phyloP scores from a whole-genome alignment of 768 basidiomycete species.

The Agrocybe chaxingu region DNA sequence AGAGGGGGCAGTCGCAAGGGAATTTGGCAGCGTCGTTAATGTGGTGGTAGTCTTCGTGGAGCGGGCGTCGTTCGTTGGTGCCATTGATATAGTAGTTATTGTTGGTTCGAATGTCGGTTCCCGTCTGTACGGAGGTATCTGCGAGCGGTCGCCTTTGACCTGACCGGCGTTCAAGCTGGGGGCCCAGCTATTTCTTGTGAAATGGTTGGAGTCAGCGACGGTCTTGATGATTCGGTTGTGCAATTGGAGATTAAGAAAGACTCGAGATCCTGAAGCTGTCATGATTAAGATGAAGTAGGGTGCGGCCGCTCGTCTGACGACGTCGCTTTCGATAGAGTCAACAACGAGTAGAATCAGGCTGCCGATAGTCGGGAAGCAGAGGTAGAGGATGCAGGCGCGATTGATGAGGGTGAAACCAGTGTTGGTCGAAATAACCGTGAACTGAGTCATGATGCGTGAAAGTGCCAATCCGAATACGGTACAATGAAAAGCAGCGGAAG shows the following conservation, averaged over 20 bases:
- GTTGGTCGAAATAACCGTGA: conserved; percentile 15
- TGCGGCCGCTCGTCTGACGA: conserved; percentile 24
- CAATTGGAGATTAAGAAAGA: conserved; percentile 28
- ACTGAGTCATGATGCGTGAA: conserved; percentile 17
- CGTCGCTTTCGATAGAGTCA: conserved; percentile 24
- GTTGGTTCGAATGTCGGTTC: conserved; percentile 3
- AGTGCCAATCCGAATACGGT: conserved; percentile 23
- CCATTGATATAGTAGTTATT: not conserved
- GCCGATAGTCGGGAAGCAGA: conserved; percentile 21
- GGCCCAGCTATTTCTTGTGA: conserved; percentile 15
- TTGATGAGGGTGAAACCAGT: conserved; percentile 24
- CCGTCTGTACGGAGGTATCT: not conserved
- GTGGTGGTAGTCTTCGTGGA: not conserved
- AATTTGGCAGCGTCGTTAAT: not conserved
- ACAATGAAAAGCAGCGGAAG: conserved; percentile 27
- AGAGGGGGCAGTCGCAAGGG: not conserved
- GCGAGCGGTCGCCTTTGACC: conserved; percentile 4
- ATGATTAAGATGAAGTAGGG: conserved; percentile 27
- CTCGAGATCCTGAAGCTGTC: conserved; percentile 28
- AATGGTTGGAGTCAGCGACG: conserved; percentile 18
- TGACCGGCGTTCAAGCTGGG: not conserved
- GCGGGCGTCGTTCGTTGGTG: not conserved
- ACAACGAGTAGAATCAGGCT: conserved; percentile 25
- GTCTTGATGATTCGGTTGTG: conserved; percentile 14
- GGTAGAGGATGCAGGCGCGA: conserved; percentile 26